Evolutionary conservation across 148 eudicot species (phyloP), one percentile per base, ranked within the genome.

Genomic region (Rhododendron kiyosumense): DNA sequence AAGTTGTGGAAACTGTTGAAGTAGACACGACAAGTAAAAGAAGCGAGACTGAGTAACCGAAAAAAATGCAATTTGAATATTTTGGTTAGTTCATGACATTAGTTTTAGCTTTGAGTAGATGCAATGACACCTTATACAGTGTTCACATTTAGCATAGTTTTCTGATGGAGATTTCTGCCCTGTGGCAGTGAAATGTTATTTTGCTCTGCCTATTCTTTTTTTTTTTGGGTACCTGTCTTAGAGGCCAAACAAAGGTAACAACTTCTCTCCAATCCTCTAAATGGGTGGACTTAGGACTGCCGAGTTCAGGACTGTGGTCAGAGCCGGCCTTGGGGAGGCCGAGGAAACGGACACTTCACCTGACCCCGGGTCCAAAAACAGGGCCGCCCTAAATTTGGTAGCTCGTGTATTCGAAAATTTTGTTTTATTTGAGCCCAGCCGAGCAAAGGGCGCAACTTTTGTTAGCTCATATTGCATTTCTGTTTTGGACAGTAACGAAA

Each of bases 1-100:
- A 82, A 24, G 81, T 59, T 38, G 81, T 9, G 24, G 46, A 71
- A n/a, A 38, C 52, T 34, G 38, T 41, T 20, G 74, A 81, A 48
- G 81, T 41, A 73, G 83, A 86, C 54, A 69, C 41, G 20, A 65
- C 38, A 69, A 81, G 48, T 17, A 45, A 45, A 45, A 38, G 84
- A 81, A 20, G 22, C 3, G 52, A 71, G 81, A 71, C 28, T 30
- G 26, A 49, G 79, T 75, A 84, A 49, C 81, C 7, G 20, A 13
- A 75, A 38, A 75, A 38, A 75, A 41, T 41, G 49, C 8, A 22
- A 41, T 41, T 75, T 38, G 79, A 76, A 76, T 41, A 36, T 20
- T 20, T 22, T 22, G 79, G 46, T 22, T 41, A 38, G 76, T 71
- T 69, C 76, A 30, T 30, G 36, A 71, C 22, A 30, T 69, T 63